Percentiles rank a stretch among this genome's conserved stretches.
phyloP scores from a whole-genome alignment of 257 asterid genomes.

The Przewalskia tangutica region DNA sequence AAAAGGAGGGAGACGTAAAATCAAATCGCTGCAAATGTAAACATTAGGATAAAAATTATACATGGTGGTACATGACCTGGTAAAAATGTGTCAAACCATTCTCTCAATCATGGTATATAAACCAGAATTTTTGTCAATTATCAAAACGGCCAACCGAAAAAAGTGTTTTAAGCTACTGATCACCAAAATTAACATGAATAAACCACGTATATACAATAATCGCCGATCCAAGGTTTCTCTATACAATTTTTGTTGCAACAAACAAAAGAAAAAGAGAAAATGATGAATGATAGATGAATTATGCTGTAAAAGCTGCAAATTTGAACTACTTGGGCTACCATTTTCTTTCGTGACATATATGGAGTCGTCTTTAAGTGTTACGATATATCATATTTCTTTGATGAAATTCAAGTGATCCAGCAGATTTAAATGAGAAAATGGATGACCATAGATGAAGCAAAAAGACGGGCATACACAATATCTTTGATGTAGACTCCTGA shows the following conservation, averaged over 20 bases:
- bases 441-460: not conserved
- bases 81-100: not conserved
- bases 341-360: not conserved
- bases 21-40: too few relatives aligned
- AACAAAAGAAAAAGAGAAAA: not conserved
- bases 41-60: too few relatives aligned
- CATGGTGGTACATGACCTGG: not conserved
- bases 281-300: not conserved
- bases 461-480: not conserved
- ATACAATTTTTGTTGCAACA: not conserved
- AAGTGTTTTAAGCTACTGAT: not conserved
- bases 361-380: not conserved
- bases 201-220: not conserved
- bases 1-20: too few relatives aligned
- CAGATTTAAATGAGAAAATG: not conserved
- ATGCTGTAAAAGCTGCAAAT: not conserved
- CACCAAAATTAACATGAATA: not conserved
- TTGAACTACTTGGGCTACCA: not conserved
- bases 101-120: not conserved
- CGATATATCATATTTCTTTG: not conserved
- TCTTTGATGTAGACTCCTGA: slow-evolving; percentile 5
- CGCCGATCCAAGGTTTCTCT: not conserved
- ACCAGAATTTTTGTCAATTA: too few relatives aligned
- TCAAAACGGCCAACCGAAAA: too few relatives aligned
- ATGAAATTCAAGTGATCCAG: not conserved